Percentiles rank a stretch among this genome's conserved stretches.
Conservation (phyloP, 768 basidiomycete species). For the Boletus vinaceobasis region DNA sequence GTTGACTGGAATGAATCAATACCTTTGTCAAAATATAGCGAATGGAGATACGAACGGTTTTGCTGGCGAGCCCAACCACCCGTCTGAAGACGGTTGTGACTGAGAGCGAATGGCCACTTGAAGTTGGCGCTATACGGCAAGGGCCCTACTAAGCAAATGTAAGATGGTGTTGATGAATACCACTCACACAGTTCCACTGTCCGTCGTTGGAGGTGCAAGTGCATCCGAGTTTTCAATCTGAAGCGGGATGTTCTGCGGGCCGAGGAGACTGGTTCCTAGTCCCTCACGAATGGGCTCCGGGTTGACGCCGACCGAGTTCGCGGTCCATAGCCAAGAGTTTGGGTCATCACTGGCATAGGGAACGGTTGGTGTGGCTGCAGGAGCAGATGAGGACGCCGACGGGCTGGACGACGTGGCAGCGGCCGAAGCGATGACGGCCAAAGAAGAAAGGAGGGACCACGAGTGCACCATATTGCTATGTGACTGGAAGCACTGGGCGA, state of each 20-base stretch:
- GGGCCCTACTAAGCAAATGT: not conserved
- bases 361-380: slow-evolving; percentile 40
- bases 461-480: slow-evolving; percentile 21
- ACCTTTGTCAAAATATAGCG: not conserved
- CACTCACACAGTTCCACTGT: slow-evolving; percentile 48
- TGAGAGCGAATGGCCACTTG: slow-evolving; percentile 64
- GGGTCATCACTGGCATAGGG: slow-evolving; percentile 44
- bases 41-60: slow-evolving; percentile 40
- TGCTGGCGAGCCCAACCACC: slow-evolving; percentile 70
- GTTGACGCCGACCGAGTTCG: slow-evolving; percentile 16
- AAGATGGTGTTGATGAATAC: not conserved
- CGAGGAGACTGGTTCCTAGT: slow-evolving; percentile 48
- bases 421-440: slow-evolving; percentile 19
- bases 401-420: slow-evolving; percentile 16
- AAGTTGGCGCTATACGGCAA: slow-evolving; percentile 37
- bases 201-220: slow-evolving; percentile 61
- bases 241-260: slow-evolving; percentile 55
- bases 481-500: slow-evolving; percentile 12
- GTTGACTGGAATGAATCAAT: slow-evolving; percentile 27
- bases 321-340: slow-evolving; percentile 43
- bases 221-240: slow-evolving; percentile 55
- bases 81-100: slow-evolving; percentile 54
- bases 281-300: slow-evolving; percentile 44
- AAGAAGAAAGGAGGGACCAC: slow-evolving; percentile 28
- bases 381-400: slow-evolving; percentile 25